Percentiles rank a stretch among this genome's conserved stretches.
Conservation (phyloP, 2,329 filamentous ascomycete species). For the Ceratocystis cacaofunesta region DNA sequence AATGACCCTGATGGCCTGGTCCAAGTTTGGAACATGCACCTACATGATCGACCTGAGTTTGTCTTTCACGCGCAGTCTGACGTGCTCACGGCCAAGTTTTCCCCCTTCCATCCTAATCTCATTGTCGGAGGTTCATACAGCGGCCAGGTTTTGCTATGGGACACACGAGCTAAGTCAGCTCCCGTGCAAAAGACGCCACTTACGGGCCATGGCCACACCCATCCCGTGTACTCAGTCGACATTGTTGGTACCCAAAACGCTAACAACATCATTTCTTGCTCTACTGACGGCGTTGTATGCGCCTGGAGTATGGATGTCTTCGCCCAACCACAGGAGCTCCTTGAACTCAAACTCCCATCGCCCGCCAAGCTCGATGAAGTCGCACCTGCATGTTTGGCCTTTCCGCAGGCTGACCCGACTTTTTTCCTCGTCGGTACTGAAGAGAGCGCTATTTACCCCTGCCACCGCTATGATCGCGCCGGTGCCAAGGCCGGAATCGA, state of each 20-base stretch:
- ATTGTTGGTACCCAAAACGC: slow-evolving; percentile 97
- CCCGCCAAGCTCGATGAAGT: slow-evolving; percentile 80
- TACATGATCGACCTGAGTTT: slow-evolving; percentile 89
- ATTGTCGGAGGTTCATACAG: slow-evolving; percentile 94
- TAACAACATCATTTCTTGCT: slow-evolving; percentile 95
- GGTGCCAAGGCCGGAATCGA: slow-evolving; percentile 95
- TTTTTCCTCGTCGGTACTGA: slow-evolving; percentile 96
- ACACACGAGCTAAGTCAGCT: slow-evolving; percentile 74
- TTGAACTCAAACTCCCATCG: slow-evolving; percentile 72
- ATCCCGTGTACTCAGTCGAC: slow-evolving; percentile 87
- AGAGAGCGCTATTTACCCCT: slow-evolving; percentile 90
- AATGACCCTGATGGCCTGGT: slow-evolving; percentile 88
- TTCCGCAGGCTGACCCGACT: slow-evolving; percentile 87
- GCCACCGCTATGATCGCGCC: slow-evolving; percentile 91
- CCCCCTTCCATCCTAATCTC: slow-evolving; percentile 93
- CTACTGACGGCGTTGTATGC: slow-evolving; percentile 90
- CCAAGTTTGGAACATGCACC: slow-evolving; percentile 92
- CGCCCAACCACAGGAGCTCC: slow-evolving; percentile 83
- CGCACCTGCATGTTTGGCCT: slow-evolving; percentile 84
- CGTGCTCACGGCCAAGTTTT: slow-evolving; percentile 89
- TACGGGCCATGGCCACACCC: slow-evolving; percentile 87
- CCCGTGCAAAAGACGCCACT: slow-evolving; percentile 93
- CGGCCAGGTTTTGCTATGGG: slow-evolving; percentile 92
- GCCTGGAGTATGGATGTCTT: slow-evolving; percentile 98
- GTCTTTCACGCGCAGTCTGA: slow-evolving; percentile 94